A percentile compares a stretch with the other conserved stretches of the same genome.
These are phyloP conservation scores for Eucalyptus pauciflora DNA, from an alignment of 345 rosid species.

Conservation along the genomic window DNA sequence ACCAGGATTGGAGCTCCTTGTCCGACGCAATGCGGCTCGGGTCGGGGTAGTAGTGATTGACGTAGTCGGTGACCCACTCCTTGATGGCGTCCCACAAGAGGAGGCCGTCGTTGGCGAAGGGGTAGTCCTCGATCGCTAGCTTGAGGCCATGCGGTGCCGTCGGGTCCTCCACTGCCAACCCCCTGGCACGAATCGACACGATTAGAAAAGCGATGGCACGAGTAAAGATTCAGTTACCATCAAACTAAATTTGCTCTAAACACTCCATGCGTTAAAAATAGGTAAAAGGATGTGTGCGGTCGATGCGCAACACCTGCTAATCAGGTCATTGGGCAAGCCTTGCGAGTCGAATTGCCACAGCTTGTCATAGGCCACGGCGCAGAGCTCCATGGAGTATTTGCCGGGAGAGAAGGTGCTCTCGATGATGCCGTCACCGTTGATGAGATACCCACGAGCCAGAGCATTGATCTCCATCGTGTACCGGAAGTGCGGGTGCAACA, in stretches of 20 bases:
- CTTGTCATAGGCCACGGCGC: constrained; percentile 40
- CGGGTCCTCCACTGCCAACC: constrained; percentile 29
- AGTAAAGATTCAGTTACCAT: background rate
- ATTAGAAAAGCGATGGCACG: background rate
- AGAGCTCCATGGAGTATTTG: constrained; percentile 36
- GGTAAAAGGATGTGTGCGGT: background rate
- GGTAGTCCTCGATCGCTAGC: constrained; percentile 16
- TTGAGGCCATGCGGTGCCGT: constrained; percentile 10
- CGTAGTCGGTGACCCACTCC: constrained; percentile 12
- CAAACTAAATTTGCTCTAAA: too few species aligned
- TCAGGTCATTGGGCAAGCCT: constrained; percentile 41
- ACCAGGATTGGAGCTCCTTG: constrained; percentile 20
- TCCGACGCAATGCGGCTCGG: background rate
- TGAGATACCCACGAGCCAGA: constrained; percentile 43
- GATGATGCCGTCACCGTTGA: constrained; percentile 51
- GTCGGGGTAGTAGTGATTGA: constrained; percentile 6
- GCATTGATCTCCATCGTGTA: constrained; percentile 78
- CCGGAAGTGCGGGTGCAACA: constrained; percentile 60
- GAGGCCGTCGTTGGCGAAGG: constrained; percentile 17
- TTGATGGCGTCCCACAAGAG: constrained; percentile 9
- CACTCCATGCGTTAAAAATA: background rate
- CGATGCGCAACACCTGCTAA: constrained; percentile 15
- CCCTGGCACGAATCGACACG: constrained; percentile 6
- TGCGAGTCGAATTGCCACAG: constrained; percentile 43
- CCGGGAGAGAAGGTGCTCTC: constrained; percentile 49